Conservation (phyloP, 176 grass and related monocot genomes). For the Phyllostachys edulis region DNA sequence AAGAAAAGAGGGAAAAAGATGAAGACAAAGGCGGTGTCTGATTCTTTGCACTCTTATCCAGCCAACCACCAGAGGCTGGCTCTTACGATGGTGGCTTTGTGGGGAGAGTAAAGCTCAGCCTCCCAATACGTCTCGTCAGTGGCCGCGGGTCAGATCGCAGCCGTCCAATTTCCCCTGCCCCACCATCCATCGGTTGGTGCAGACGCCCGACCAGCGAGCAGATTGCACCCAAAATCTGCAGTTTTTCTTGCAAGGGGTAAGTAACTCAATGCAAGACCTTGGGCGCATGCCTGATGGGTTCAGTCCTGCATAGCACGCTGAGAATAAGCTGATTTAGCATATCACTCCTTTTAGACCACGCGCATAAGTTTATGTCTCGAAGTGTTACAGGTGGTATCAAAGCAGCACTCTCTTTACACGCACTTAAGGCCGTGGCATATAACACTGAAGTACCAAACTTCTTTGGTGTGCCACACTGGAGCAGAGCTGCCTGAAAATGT, state of each 20-base stretch:
- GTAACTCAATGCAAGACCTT: not conserved
- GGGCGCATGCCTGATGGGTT: not conserved
- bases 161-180: conserved; percentile 4
- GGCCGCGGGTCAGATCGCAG: not conserved
- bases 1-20: not conserved
- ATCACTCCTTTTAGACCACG: no score
- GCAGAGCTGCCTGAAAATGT: not conserved
- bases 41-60: conserved; percentile 13
- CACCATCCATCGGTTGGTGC: conserved; percentile 35
- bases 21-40: not conserved
- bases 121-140: not conserved
- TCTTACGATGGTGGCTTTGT: not conserved
- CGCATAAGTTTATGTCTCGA: not conserved
- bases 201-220: not conserved
- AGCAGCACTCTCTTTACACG: not conserved
- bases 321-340: not conserved
- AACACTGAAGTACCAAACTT: not conserved
- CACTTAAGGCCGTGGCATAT: not conserved
- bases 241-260: not conserved
- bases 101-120: not conserved
- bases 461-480: not conserved
- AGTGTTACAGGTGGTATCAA: not conserved
- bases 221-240: not conserved
- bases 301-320: not conserved
- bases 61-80: not conserved